Conservation (phyloP, 805 yeast species). For the Zygosaccharomyces gambellarensis region DNA sequence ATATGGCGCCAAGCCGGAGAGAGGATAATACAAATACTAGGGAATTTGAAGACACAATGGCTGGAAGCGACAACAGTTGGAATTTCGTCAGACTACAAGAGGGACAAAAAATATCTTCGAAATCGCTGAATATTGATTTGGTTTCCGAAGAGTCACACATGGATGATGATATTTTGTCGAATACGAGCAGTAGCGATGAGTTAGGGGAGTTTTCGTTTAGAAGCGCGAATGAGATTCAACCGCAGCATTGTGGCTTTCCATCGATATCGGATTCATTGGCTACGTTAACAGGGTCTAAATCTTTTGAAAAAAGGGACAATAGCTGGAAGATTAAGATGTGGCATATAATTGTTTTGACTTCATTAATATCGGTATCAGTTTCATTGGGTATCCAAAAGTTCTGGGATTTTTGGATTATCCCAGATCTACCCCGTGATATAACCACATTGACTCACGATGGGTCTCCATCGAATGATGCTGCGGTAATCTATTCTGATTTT, state of each 20-base stretch:
- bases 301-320: background rate
- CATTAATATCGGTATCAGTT: slow-evolving; percentile 12
- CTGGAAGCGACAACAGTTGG: slow-evolving; percentile 13
- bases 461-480: slow-evolving; percentile 1
- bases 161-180: slow-evolving; percentile 22
- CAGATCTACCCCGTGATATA: background rate
- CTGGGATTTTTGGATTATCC: slow-evolving; percentile 3
- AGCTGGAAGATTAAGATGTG: slow-evolving; percentile 10
- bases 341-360: slow-evolving; percentile 14
- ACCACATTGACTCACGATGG: background rate
- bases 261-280: slow-evolving; percentile 12
- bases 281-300: slow-evolving; percentile 15
- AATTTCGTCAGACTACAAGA: slow-evolving; percentile 10
- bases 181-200: slow-evolving; percentile 23
- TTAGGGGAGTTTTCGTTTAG: slow-evolving; percentile 9
- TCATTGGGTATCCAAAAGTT: slow-evolving; percentile 10
- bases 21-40: background rate
- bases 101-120: slow-evolving; percentile 8
- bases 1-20: background rate
- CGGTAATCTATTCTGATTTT: slow-evolving; percentile 11
- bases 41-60: background rate
- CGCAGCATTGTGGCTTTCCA: background rate
- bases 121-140: slow-evolving; percentile 7
- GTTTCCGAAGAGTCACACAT: slow-evolving; percentile 13
- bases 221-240: background rate